Evolutionary conservation across 1,284 basidiomycete species (phyloP).

Genomic region (Ceratobasidium theobromae): DNA sequence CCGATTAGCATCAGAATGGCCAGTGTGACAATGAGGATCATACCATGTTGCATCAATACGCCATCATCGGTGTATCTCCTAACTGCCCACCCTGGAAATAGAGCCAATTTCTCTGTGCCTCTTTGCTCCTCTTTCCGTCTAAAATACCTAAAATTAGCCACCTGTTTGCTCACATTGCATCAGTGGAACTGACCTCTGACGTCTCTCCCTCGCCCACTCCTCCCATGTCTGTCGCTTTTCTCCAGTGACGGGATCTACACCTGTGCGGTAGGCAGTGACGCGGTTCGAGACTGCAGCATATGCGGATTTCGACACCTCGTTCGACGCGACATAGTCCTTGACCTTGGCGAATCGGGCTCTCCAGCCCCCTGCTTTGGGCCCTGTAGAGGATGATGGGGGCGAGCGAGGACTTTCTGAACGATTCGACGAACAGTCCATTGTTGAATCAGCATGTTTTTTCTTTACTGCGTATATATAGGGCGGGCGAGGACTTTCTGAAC

Average conservation of each 20-base stretch:
- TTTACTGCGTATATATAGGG: neutral
- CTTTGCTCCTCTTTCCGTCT: conserved; percentile 32
- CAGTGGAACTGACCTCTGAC: conserved; percentile 6
- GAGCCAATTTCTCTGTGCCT: conserved; percentile 43
- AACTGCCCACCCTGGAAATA: conserved; percentile 36
- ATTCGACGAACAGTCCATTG: conserved; percentile 1
- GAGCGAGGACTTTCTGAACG: conserved; percentile 6
- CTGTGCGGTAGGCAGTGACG: conserved; percentile 18
- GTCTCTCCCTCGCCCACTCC: conserved; percentile 33
- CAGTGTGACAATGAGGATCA: neutral
- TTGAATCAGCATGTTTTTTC: neutral
- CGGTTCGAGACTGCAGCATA: conserved; percentile 25
- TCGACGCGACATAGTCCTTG: conserved; percentile 22
- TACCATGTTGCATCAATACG: neutral
- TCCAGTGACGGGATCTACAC: conserved; percentile 19
- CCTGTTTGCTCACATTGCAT: too few species aligned
- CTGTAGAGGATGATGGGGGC: neutral
- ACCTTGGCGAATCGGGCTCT: conserved; percentile 1
- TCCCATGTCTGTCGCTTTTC: conserved; percentile 33
- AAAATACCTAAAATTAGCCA: neutral
- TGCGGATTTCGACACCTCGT: conserved; percentile 24
- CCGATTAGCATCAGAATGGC: neutral
- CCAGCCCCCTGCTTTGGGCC: conserved; percentile 4
- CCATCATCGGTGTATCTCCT: conserved; percentile 24
- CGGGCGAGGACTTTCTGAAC: neutral